A percentile compares a stretch with the other conserved stretches of the same genome.
Conservation (phyloP, 2,329 filamentous ascomycete species). For the Apiospora malaysiana region DNA sequence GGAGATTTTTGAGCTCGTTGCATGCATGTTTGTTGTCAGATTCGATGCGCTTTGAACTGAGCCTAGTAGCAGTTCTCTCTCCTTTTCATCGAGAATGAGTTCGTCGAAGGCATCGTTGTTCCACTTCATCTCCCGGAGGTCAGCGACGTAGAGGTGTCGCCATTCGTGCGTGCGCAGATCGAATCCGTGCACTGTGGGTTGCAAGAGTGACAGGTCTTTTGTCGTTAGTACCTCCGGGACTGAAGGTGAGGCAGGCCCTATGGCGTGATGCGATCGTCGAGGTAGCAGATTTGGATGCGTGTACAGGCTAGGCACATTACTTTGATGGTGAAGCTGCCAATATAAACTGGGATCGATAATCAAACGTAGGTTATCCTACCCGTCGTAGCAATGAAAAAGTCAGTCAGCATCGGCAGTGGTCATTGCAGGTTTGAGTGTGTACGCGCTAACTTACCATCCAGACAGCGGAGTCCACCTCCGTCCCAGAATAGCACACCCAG, state of each 20-base stretch:
- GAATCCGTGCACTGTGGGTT: not conserved
- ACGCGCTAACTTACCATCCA: not conserved
- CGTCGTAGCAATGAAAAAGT: not conserved
- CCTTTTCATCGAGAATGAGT: not conserved
- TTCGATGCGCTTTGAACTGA: not conserved
- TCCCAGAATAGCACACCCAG: not conserved
- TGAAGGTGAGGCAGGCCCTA: no score
- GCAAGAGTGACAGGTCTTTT: not conserved
- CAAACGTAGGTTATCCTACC: not conserved
- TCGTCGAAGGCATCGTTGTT: not conserved
- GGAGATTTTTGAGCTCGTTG: no score
- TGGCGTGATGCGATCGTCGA: not conserved
- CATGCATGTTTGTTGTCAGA: no score
- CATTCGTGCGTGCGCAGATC: conserved; percentile 4
- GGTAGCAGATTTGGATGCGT: not conserved
- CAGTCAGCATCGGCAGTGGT: not conserved
- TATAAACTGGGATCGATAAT: not conserved
- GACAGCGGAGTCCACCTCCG: not conserved
- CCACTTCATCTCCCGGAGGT: not conserved
- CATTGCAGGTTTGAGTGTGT: not conserved
- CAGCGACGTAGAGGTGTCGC: not conserved
- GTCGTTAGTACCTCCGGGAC: not conserved
- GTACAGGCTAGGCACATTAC: no score
- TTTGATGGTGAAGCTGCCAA: not conserved
- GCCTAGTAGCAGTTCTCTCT: not conserved